Percentiles rank a stretch among this genome's conserved stretches.
Evolutionary conservation across 202 grass and related monocot genomes (phyloP).

Genomic region (Panicum virgatum): DNA sequence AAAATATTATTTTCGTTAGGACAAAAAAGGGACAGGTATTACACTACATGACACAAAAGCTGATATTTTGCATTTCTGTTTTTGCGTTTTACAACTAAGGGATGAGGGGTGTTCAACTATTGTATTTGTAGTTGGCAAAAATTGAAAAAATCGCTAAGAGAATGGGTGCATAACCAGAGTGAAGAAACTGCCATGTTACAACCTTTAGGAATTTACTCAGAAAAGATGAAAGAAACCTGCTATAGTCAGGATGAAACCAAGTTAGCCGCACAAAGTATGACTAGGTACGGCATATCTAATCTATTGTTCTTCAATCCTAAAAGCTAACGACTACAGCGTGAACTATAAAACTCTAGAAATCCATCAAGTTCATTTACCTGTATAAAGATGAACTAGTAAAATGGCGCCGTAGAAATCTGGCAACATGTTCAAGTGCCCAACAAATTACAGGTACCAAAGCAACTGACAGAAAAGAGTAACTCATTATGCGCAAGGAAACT

Average conservation of each 20-base stretch:
- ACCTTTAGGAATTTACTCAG: background rate
- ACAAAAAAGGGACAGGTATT: background rate
- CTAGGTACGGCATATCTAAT: conserved; percentile 16
- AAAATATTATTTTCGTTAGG: conserved; percentile 3
- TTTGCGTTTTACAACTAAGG: background rate
- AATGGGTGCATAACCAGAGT: background rate
- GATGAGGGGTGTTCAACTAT: background rate
- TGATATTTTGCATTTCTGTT: background rate
- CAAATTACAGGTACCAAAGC: conserved; percentile 86
- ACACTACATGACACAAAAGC: background rate
- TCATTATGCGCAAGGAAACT: conserved; percentile 26
- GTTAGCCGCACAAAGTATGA: conserved; percentile 22
- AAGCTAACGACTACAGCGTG: conserved; percentile 8
- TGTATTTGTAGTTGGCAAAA: background rate
- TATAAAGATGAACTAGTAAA: conserved; percentile 78
- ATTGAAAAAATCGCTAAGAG: background rate
- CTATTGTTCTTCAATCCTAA: conserved; percentile 5
- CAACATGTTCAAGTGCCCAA: conserved; percentile 85
- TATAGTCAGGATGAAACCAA: conserved; percentile 15
- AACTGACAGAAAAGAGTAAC: conserved; percentile 64
- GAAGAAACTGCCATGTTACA: background rate
- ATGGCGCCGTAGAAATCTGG: conserved; percentile 80
- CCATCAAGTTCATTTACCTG: conserved; percentile 56
- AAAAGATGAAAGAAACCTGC: conserved; percentile 24
- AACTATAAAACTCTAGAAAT: conserved; percentile 2